Evolutionary conservation across 352 stramenopile genomes (phyloP).

Genomic region (Phytophthora foliorum): DNA sequence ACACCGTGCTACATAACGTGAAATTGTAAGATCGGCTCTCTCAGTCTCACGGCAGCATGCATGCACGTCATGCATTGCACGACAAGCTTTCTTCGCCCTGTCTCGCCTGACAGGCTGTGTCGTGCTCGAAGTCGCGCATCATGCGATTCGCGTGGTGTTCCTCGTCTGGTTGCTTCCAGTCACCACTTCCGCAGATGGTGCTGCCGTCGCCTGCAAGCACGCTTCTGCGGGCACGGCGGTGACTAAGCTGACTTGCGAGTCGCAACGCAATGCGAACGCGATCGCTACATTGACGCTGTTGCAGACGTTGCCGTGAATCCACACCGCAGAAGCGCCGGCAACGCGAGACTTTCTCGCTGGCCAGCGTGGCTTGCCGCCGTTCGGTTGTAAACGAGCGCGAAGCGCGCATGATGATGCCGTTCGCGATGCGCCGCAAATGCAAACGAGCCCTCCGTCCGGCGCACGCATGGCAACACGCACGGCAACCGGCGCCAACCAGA

Average conservation of each 20-base stretch:
- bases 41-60: no score
- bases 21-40: neutral
- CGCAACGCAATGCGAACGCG: neutral
- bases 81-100: neutral
- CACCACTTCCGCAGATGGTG: slow-evolving; percentile 25
- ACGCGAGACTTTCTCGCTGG: slow-evolving; percentile 24
- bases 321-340: slow-evolving; percentile 22
- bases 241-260: neutral
- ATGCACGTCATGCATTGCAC: no score
- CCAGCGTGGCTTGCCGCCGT: slow-evolving; percentile 14
- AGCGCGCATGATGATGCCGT: slow-evolving; percentile 5
- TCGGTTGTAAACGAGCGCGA: slow-evolving; percentile 21
- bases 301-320: slow-evolving; percentile 13
- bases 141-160: slow-evolving; percentile 22
- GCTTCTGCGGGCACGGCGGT: neutral
- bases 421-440: neutral
- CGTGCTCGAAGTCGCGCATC: slow-evolving; percentile 6
- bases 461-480: slow-evolving; percentile 6
- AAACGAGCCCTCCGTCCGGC: slow-evolving; percentile 23
- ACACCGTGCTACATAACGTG: neutral
- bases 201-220: neutral
- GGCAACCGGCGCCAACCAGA: slow-evolving; percentile 11
- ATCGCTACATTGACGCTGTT: slow-evolving; percentile 17
- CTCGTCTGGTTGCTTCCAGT: slow-evolving; percentile 24
- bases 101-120: slow-evolving; percentile 20